Conservation (phyloP, 1,284 basidiomycete species). For the Leccinum fuscescens region DNA sequence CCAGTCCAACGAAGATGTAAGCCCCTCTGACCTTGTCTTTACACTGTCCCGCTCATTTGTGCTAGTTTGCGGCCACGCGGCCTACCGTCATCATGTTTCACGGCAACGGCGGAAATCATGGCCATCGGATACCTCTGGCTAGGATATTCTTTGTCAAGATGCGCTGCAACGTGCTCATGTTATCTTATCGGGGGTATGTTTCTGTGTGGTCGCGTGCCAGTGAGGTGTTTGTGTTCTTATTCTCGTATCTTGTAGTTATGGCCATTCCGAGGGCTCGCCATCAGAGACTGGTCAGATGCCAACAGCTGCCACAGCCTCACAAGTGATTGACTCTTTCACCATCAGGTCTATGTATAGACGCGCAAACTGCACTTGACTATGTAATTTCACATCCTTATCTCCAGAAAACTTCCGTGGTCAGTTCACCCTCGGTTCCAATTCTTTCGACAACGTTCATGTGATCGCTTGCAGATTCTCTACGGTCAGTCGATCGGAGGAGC, state of each 20-base stretch:
- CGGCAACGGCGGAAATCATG: slow-evolving; percentile 82
- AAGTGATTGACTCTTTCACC: not conserved
- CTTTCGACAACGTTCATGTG: slow-evolving; percentile 5
- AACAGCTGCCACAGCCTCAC: not conserved
- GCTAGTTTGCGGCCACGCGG: slow-evolving; percentile 62
- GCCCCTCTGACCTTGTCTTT: slow-evolving; percentile 9
- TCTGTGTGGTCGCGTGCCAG: not conserved
- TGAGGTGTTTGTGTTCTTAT: not conserved
- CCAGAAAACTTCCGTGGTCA: slow-evolving; percentile 65
- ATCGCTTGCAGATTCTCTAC: slow-evolving; percentile 63
- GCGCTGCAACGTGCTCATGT: slow-evolving; percentile 86
- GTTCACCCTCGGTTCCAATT: slow-evolving; percentile 12
- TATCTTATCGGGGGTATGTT: slow-evolving; percentile 81
- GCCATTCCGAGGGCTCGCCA: slow-evolving; percentile 77
- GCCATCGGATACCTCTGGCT: slow-evolving; percentile 89
- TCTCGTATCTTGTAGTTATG: slow-evolving; percentile 55
- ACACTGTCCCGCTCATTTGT: not conserved
- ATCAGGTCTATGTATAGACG: slow-evolving; percentile 75
- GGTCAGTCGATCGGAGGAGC: slow-evolving; percentile 98
- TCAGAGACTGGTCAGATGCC: slow-evolving; percentile 68
- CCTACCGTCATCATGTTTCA: slow-evolving; percentile 91
- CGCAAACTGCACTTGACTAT: slow-evolving; percentile 79
- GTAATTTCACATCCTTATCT: slow-evolving; percentile 69
- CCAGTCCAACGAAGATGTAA: slow-evolving; percentile 49
- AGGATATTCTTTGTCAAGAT: slow-evolving; percentile 81